Evolutionary conservation across 805 yeast species (phyloP), one percentile per base, ranked within the genome.

Genomic region (Kockiozyma suomiensis): DNA sequence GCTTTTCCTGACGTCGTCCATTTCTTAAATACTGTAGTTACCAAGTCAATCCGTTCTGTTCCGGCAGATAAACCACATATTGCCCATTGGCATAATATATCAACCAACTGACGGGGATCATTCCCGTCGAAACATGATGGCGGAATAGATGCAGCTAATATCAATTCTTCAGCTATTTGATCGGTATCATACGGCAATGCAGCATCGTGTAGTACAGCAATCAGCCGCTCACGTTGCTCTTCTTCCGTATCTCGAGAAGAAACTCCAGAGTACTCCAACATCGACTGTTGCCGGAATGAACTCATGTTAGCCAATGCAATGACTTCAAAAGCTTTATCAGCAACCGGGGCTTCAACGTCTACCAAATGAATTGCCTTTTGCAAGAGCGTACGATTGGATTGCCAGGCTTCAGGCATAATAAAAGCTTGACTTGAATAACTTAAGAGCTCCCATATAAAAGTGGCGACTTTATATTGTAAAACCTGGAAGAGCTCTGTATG

Each of bases 351-450:
- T 19, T 64, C 62, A 50, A 47, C 33, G n/a, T 35, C 51, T 12
- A 41, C 52, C 10, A 50, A 3, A 42, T 50, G 56, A 13, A 70
- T 54, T 4, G 70, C 69, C 33, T 66, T 69, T 10, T 65, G 56
- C n/a, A 73, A 67, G 3, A 68, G 59, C 28, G 70, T 59, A 1
- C 71, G 70, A 26, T 70, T 52, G 13, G 54, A 53, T 3, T 68
- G 58, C 76, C 76, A 73, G 37, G 58, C 60, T 23, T 65, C 64
- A 8, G 76, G 76, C 33, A 73, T 66, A 30, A 73, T 68, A 62
- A 73, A 73, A 13, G 75, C 69, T 32, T 71, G 72, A 0, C 71
- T 66, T 0, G 66, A 64, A 2, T 46, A 46, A 10, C 56, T 38
- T 38, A 70, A 58, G 21, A 73, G 66, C 17, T 70, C 51, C 58